These are phyloP conservation scores for Begonia fuchsioides DNA, from an alignment of 306 rosid genomes.

Conservation along the genomic window DNA sequence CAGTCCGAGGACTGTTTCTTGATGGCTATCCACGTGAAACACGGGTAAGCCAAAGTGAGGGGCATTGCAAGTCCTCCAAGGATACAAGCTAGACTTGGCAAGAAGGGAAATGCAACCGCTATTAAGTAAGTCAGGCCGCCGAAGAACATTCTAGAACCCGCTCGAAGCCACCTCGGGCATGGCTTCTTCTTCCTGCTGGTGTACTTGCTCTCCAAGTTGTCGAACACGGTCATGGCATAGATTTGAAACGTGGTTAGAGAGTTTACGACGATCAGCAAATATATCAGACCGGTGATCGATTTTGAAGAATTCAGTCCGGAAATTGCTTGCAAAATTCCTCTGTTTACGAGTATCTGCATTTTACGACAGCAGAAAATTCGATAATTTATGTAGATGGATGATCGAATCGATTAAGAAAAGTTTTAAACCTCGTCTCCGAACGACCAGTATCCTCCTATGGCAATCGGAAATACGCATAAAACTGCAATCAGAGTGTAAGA, in stretches of 20 bases:
- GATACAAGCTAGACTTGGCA: slow-evolving; percentile 16
- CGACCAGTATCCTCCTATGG: slow-evolving; percentile 57
- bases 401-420: no score
- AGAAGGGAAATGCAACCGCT: slow-evolving; percentile 25
- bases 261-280: slow-evolving; percentile 20
- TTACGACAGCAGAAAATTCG: no score
- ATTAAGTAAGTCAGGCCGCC: slow-evolving; percentile 22
- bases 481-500: slow-evolving; percentile 29
- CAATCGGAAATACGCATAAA: slow-evolving; percentile 35
- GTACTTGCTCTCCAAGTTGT: slow-evolving; percentile 23
- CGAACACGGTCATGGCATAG: slow-evolving; percentile 30
- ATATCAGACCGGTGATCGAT: slow-evolving; percentile 13
- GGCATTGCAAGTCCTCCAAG: slow-evolving; percentile 36
- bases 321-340: slow-evolving; percentile 25
- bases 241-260: slow-evolving; percentile 28
- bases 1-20: slow-evolving; percentile 1
- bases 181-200: slow-evolving; percentile 23
- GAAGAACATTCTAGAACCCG: slow-evolving; percentile 8
- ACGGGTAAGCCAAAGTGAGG: slow-evolving; percentile 27
- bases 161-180: slow-evolving; percentile 31
- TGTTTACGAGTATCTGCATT: slow-evolving; percentile 19
- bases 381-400: no score
- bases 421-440: slow-evolving; percentile 38
- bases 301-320: slow-evolving; percentile 8
- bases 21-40: slow-evolving; percentile 34